A percentile compares a stretch with the other conserved stretches of the same genome.
Conservation (phyloP, 2,329 filamentous ascomycete species). For the Sporothrix sp. region DNA sequence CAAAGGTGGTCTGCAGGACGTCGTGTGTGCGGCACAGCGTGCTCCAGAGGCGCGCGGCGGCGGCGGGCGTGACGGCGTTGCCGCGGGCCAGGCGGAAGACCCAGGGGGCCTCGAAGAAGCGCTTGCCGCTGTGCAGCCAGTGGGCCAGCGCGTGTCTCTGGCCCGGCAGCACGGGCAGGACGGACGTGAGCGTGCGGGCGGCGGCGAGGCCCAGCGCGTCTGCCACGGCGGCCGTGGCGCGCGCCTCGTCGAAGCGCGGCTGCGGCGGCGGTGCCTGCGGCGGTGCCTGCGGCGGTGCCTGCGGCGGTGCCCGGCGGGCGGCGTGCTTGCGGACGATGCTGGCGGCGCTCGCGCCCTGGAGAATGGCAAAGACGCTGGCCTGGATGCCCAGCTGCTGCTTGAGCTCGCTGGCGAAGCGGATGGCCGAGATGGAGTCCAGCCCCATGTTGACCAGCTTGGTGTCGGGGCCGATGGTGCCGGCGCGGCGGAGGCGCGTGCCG, state of each 20-base stretch:
- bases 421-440: conserved; percentile 21
- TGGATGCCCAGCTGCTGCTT: conserved; percentile 17
- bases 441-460: conserved; percentile 20
- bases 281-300: rapidly evolving
- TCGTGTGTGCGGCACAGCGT: neutral
- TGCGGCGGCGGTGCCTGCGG: too few relatives aligned
- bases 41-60: neutral
- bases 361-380: conserved; percentile 19
- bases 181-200: conserved; percentile 11
- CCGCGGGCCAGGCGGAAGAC: conserved; percentile 17
- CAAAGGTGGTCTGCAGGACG: neutral
- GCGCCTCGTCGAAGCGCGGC: neutral
- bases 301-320: neutral
- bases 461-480: conserved; percentile 15
- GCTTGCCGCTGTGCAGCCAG: conserved; percentile 20
- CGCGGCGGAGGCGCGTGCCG: conserved; percentile 3
- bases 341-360: conserved; percentile 17
- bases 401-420: conserved; percentile 18
- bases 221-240: neutral
- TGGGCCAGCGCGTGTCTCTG: conserved; percentile 18
- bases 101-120: conserved; percentile 23
- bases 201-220: neutral
- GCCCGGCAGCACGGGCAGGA: conserved; percentile 17
- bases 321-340: conserved; percentile 12
- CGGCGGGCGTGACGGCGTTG: conserved; percentile 10